These are phyloP conservation scores for Sonneratia alba DNA, from an alignment of 345 rosid species.

Conservation along the genomic window DNA sequence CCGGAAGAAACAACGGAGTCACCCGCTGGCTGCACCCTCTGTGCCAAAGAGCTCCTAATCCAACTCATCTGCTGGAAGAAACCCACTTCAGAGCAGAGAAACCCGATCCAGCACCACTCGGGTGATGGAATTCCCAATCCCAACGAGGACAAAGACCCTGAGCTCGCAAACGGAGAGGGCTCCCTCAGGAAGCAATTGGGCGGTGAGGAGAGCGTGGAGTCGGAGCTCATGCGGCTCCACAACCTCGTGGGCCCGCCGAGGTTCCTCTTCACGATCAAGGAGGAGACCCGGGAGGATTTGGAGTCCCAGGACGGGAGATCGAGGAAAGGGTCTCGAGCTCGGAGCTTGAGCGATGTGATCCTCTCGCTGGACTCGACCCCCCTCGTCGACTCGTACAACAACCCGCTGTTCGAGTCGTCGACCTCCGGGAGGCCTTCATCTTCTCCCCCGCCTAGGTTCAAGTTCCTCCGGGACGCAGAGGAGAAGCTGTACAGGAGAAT, in stretches of 20 bases:
- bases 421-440: conserved; percentile 32
- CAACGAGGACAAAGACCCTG: conserved; percentile 37
- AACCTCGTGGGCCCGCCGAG: conserved; percentile 76
- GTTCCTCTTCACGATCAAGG: conserved; percentile 88
- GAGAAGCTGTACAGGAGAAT: conserved; percentile 57
- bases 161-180: conserved; percentile 58
- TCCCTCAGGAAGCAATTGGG: conserved; percentile 29
- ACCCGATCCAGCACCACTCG: conserved; percentile 6
- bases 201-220: conserved; percentile 44
- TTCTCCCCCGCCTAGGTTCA: conserved; percentile 90
- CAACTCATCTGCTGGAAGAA: conserved; percentile 56
- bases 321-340: conserved; percentile 56
- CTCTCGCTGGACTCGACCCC: conserved; percentile 9
- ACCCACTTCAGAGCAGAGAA: conserved; percentile 25
- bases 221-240: conserved; percentile 91
- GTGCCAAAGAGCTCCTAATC: conserved; percentile 42
- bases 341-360: conserved; percentile 65
- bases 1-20: not conserved
- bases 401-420: conserved; percentile 81
- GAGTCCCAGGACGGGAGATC: conserved; percentile 85
- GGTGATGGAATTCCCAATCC: conserved; percentile 2
- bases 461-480: conserved; percentile 92
- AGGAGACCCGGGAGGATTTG: conserved; percentile 89
- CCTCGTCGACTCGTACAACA: conserved; percentile 56
- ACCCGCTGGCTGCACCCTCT: conserved; percentile 25